phyloP scores from a whole-genome alignment of 2,329 filamentous ascomycete genomes.

The Colletotrichum orchidophilum region DNA sequence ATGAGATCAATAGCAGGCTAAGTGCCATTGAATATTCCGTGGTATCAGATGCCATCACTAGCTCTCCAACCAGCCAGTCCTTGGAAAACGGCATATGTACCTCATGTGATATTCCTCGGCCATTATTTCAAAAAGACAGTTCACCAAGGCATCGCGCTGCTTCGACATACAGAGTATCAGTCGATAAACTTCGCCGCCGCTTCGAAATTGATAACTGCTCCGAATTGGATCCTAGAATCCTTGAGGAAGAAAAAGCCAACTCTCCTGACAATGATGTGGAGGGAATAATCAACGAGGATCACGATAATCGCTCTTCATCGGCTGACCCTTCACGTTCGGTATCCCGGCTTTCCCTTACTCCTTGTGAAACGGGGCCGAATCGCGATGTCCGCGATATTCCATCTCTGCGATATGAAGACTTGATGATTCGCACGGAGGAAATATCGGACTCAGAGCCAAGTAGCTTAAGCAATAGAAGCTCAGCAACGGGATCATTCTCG shows the following conservation, averaged over 20 bases:
- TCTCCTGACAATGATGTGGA: not conserved
- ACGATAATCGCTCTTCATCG: not conserved
- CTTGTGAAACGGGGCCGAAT: not conserved
- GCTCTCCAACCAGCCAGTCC: not conserved
- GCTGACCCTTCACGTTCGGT: not conserved
- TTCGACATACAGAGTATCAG: conserved; percentile 5
- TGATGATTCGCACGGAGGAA: not conserved
- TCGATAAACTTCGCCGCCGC: conserved; percentile 11
- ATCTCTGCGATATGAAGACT: not conserved
- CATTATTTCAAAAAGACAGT: not conserved
- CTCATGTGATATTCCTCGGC: conserved; percentile 2
- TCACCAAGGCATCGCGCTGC: not conserved
- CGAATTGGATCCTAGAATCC: not conserved
- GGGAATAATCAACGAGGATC: too few relatives aligned
- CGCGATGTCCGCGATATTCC: not conserved
- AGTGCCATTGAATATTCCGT: conserved; percentile 10
- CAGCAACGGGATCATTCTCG: not conserved
- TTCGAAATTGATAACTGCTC: not conserved
- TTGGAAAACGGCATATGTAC: not conserved
- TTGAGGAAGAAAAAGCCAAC: not conserved
- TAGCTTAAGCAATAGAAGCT: not conserved
- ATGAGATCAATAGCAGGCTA: conserved; percentile 4
- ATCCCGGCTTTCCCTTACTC: too few relatives aligned
- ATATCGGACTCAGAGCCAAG: not conserved
- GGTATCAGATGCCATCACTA: not conserved